These are phyloP conservation scores for Byssochlamys sp. DNA, from an alignment of 2,329 filamentous ascomycete species.

Conservation along the genomic window DNA sequence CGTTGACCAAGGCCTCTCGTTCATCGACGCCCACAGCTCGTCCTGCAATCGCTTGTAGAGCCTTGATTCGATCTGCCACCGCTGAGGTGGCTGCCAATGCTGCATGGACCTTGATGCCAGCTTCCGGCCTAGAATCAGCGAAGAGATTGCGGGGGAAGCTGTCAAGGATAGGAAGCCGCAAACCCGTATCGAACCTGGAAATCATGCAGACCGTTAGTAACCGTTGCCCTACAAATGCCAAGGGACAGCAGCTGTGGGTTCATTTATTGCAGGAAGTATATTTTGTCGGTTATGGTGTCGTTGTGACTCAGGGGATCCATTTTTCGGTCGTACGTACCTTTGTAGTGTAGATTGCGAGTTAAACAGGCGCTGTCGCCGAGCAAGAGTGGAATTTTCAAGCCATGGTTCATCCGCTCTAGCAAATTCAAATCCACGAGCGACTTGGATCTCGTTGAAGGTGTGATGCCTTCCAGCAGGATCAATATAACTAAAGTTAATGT, in stretches of 20 bases:
- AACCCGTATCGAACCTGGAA: conserved; percentile 28
- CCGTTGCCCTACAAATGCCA: not conserved
- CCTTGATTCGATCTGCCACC: conserved; percentile 60
- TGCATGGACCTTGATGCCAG: conserved; percentile 40
- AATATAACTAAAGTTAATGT: conserved; percentile 31
- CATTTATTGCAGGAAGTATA: not conserved
- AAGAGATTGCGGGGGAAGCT: conserved; percentile 74
- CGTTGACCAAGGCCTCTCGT: conserved; percentile 71
- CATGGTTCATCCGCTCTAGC: conserved; percentile 7
- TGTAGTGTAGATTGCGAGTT: conserved; percentile 26
- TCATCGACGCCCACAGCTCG: conserved; percentile 63
- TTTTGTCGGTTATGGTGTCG: not conserved
- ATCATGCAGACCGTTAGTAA: not conserved
- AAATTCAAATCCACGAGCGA: conserved; percentile 18
- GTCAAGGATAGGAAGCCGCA: conserved; percentile 68
- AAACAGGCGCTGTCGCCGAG: conserved; percentile 22
- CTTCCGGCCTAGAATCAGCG: conserved; percentile 32
- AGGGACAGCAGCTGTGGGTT: not conserved
- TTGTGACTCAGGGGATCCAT: not conserved
- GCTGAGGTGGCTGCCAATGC: conserved; percentile 65
- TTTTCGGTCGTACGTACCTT: conserved; percentile 14
- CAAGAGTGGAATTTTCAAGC: conserved; percentile 15
- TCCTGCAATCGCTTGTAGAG: conserved; percentile 54
- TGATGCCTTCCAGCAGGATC: conserved; percentile 13
- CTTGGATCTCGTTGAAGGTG: conserved; percentile 28